Evolutionary conservation across 169 alveolate species (phyloP), one percentile per base, ranked within the genome.

Genomic region (Plasmodium yoelii): DNA sequence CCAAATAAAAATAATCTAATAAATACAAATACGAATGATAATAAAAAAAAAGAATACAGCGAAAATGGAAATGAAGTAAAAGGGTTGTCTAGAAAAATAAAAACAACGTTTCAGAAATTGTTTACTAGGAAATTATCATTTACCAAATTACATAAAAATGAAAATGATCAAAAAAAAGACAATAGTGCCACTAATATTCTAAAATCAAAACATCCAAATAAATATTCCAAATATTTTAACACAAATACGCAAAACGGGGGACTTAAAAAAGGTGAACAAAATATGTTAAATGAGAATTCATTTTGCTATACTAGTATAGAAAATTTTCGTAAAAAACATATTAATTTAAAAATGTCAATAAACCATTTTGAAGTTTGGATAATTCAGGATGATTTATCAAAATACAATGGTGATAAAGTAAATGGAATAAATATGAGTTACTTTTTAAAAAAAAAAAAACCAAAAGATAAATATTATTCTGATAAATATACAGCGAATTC

Each of bases 361-460:
- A 77, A 24, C 44, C 13, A 22, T 28, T 49, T 77, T 15, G 88
- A 77, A 63, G 42, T 46, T 6, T 77, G 88, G 88, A 19, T 77
- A 51, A 77, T 77, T 56, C 88, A 77, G 26, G 88, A 77, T 15
- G 88, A 77, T 64, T 68, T 77, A 57, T 22, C 65, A 18, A 64
- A 12, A 5, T 19, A 49, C 18, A 34, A 51, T 5, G 19, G 24
- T 64, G 42, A 22, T 22, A 64, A 64, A 12, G 39, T 63, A 13
- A 24, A 24, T 51, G 64, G 64, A 49, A 26, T 61, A 13, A 46
- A 56, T 22, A 56, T 61, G 70, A 77, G 75, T 44, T 77, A 67
- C 22, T 64, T 63, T 55, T 19, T 77, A 44, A 77, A 77, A 51
- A 77, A 47, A 47, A 6, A 49, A 61, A 19, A 9, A 61, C 42